Evolutionary conservation across 1,284 basidiomycete species (phyloP).

Genomic region (Quambalaria eucalypti): DNA sequence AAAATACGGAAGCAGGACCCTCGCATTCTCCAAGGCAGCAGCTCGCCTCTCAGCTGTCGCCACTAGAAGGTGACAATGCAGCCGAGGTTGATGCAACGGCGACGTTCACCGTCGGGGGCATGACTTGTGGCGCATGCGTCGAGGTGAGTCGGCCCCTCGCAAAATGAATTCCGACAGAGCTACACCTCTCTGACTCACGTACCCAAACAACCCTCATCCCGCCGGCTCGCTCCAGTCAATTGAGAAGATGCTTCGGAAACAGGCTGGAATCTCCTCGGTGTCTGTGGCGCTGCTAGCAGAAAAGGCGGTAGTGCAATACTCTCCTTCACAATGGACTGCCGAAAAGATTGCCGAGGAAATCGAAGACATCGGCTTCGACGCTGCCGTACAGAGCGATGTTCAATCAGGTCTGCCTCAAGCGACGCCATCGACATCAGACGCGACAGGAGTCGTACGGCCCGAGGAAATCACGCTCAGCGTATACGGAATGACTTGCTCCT

Average conservation of each 20-base stretch:
- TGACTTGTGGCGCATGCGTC: slow-evolving; percentile 85
- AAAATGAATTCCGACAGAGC: background rate
- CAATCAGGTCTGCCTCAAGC: background rate
- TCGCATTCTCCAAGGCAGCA: too few species aligned
- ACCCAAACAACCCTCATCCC: slow-evolving; percentile 18
- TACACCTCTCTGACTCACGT: slow-evolving; percentile 45
- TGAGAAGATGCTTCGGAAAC: slow-evolving; percentile 74
- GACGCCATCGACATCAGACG: background rate
- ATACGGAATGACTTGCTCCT: slow-evolving; percentile 81
- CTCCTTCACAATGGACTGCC: slow-evolving; percentile 66
- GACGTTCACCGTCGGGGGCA: slow-evolving; percentile 74
- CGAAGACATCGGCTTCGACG: slow-evolving; percentile 84
- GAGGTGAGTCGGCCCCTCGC: slow-evolving; percentile 56
- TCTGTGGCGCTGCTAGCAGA: slow-evolving; percentile 92
- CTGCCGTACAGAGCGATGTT: slow-evolving; percentile 36
- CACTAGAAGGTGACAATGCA: background rate
- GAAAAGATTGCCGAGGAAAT: slow-evolving; percentile 68
- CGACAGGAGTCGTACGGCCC: background rate
- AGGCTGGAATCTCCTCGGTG: slow-evolving; percentile 74
- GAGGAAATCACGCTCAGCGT: slow-evolving; percentile 55
- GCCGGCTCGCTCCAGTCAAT: slow-evolving; percentile 55
- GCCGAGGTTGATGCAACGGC: slow-evolving; percentile 9
- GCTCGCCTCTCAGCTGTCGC: too few species aligned
- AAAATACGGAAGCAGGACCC: too few species aligned
- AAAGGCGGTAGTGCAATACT: slow-evolving; percentile 80